Base-by-base conservation (phyloP, 768 basidiomycete genomes). In the Phylloporus sp. region DNA sequence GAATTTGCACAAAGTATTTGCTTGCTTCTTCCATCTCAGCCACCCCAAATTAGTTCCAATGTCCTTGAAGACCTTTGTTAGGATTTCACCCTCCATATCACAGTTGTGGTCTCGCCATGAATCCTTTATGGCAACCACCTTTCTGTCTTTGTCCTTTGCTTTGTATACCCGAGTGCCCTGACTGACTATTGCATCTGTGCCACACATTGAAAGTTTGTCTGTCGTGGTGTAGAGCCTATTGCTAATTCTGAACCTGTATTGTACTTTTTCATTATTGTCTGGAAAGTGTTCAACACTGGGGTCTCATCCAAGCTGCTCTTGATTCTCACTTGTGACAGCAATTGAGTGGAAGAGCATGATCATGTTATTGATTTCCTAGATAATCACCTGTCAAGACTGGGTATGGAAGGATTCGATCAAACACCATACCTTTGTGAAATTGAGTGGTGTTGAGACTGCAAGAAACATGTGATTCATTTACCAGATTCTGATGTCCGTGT, bases 61-160 rank as follows among this genome's bases (percentile, higher is more conserved):
- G 24, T 36, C 18, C 3, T 43, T 6, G 42, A 51, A 7, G 6
- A 51, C 44, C n/a, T n/a, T 26, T 8, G 20, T 2, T 18, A 38
- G n/a, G 50, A 51, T 51, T 5, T 8, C 26, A 1, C 49, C 49
- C 42, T 51, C 50, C 15, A 16, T 4, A 6, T 38, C 24, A 39
- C 50, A 27, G 20, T 36, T 43, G 8, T 18, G 6, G 2, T 58
- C 44, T 23, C 51, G n/a, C 54, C 59, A 60, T 0, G 54, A 56
- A 6, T 51, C 42, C 26, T 60, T 57, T 5, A 56, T 50, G 0
- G 7, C 49, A 2, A 57, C 45, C 1, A 10, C n/a, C 0, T 23
- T 39, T 3, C 34, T 40, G 0, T 29, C 2, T 7, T 18, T n/a
- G 3, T 57, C 55, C 39, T 16, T 7, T 0, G 45, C 55, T 47